These are phyloP conservation scores for Nematodospora anomalae DNA, from an alignment of 1,139 yeast species.

Conservation along the genomic window DNA sequence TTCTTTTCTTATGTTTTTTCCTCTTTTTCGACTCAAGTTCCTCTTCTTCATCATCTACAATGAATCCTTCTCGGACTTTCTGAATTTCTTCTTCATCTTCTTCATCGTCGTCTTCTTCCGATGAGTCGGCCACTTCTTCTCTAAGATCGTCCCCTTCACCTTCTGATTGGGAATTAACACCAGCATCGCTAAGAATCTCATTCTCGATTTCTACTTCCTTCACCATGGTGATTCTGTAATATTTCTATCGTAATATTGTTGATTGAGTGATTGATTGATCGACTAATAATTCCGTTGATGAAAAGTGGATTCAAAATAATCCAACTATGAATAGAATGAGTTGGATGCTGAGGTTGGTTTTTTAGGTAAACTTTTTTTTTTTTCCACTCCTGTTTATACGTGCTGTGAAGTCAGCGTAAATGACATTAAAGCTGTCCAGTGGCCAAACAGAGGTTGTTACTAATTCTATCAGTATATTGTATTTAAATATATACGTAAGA, in stretches of 20 bases:
- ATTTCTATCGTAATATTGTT: not conserved
- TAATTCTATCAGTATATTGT: no score
- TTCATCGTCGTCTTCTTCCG: slow-evolving; percentile 74
- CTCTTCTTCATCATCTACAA: slow-evolving; percentile 86
- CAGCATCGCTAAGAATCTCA: slow-evolving; percentile 35
- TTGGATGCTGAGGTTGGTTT: no score
- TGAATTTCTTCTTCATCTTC: slow-evolving; percentile 75
- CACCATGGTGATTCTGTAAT: slow-evolving; percentile 15
- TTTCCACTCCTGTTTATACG: no score
- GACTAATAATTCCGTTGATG: slow-evolving; percentile 3
- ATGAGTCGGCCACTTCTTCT: slow-evolving; percentile 50
- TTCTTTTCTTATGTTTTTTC: slow-evolving; percentile 43
- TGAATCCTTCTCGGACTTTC: slow-evolving; percentile 85
- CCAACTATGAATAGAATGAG: no score
- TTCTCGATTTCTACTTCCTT: slow-evolving; percentile 30
- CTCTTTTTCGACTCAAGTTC: slow-evolving; percentile 44
- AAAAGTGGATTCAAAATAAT: not conserved
- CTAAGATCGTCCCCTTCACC: slow-evolving; percentile 44
- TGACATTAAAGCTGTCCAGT: no score
- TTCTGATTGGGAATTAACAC: slow-evolving; percentile 27
- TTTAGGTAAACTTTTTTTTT: no score
- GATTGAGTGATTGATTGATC: slow-evolving; percentile 1
- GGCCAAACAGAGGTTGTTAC: no score
- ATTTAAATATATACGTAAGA: no score
- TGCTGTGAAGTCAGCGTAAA: no score